Evolutionary conservation across 208 protist species (phyloP).

Genomic region (Vickermania ingenoplastis): DNA sequence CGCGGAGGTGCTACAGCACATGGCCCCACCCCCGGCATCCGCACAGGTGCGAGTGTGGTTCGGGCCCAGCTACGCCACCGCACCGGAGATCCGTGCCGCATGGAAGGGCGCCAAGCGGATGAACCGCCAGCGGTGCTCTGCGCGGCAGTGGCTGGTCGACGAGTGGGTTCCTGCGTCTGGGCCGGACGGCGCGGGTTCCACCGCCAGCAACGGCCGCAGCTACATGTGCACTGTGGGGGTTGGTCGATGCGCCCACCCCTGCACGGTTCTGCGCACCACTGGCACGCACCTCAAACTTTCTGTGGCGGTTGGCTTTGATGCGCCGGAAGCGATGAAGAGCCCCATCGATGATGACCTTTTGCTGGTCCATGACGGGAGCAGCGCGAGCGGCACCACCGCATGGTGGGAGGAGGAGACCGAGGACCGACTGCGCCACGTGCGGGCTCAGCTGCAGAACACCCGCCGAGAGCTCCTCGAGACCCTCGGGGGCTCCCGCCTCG

Average conservation of each 20-base stretch:
- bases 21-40: neutral
- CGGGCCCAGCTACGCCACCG: neutral
- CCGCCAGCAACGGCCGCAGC: neutral
- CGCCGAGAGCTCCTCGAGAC: neutral
- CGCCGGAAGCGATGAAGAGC: neutral
- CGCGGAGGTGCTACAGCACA: neutral
- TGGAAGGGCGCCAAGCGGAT: neutral
- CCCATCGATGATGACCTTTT: no score
- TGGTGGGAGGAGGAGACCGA: conserved; percentile 3
- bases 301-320: neutral
- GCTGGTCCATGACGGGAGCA: neutral
- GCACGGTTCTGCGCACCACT: neutral
- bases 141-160: neutral
- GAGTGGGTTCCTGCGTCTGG: neutral
- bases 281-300: neutral
- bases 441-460: neutral
- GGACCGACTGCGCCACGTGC: neutral
- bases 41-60: neutral
- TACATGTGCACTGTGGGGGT: neutral
- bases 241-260: neutral
- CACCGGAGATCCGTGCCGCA: neutral
- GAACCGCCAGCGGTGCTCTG: neutral
- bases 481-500: neutral
- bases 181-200: neutral
- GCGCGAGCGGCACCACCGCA: neutral